phyloP scores from a whole-genome alignment of 345 rosid species.

The Moringa oleifera region DNA sequence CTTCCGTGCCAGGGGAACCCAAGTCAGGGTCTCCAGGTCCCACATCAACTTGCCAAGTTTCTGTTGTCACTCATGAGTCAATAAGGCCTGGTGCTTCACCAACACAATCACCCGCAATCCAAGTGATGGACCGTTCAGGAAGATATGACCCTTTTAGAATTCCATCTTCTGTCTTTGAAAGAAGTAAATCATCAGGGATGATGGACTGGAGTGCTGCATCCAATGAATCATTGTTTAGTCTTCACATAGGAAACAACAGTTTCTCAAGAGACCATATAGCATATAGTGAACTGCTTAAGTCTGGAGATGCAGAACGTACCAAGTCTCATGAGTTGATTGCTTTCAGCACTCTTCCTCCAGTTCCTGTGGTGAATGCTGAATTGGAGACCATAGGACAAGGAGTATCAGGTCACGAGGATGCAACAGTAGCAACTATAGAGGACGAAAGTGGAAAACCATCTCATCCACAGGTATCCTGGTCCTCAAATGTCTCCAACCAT shows the following conservation, averaged over 20 bases:
- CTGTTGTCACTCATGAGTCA: slow-evolving; percentile 38
- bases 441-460: slow-evolving; percentile 14
- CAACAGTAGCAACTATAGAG: slow-evolving; percentile 8
- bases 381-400: neutral
- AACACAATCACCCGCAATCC: slow-evolving; percentile 58
- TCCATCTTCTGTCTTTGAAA: slow-evolving; percentile 49
- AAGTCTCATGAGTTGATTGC: slow-evolving; percentile 36
- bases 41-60: slow-evolving; percentile 26
- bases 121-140: slow-evolving; percentile 59
- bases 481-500: slow-evolving; percentile 26
- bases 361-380: slow-evolving; percentile 15
- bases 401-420: slow-evolving; percentile 10
- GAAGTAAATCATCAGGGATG: slow-evolving; percentile 29
- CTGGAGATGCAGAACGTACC: slow-evolving; percentile 36
- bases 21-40: slow-evolving; percentile 13
- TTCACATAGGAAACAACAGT: slow-evolving; percentile 56
- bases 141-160: slow-evolving; percentile 48
- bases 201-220: slow-evolving; percentile 66
- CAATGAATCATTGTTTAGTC: slow-evolving; percentile 65
- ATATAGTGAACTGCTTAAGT: slow-evolving; percentile 19
- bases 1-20: slow-evolving; percentile 19
- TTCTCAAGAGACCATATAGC: slow-evolving; percentile 30
- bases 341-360: slow-evolving; percentile 30
- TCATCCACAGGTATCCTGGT: slow-evolving; percentile 22
- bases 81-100: slow-evolving; percentile 16